Base-by-base conservation (phyloP, 78 protist species). In the Andalucia godoyi region DNA sequence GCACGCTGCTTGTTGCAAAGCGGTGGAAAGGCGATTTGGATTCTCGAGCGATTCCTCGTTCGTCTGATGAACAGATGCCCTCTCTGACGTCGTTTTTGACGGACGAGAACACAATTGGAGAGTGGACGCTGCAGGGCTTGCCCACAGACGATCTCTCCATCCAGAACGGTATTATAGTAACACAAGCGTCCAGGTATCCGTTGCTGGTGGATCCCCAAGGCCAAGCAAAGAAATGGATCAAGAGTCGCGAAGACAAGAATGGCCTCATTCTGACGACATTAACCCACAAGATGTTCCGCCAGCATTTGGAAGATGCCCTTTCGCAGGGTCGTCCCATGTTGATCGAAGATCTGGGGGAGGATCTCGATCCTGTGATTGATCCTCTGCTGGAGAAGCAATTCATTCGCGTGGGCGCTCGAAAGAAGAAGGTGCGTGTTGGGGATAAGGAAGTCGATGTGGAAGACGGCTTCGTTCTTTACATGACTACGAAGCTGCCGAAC, bases 51-150 rank as follows among this genome's bases (percentile, higher is more conserved):
- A n/a, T n/a, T n/a, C n/a, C n/a, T n/a, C n/a, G n/a, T n/a, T n/a
- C n/a, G n/a, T n/a, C n/a, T n/a, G n/a, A n/a, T n/a, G n/a, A n/a
- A n/a, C n/a, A n/a, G n/a, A n/a, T n/a, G n/a, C n/a, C n/a, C n/a
- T n/a, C n/a, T n/a, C n/a, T n/a, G n/a, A n/a, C n/a, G n/a, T n/a
- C n/a, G n/a, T n/a, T n/a, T n/a, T n/a, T n/a, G n/a, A n/a, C n/a
- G n/a, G n/a, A n/a, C n/a, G n/a, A n/a, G n/a, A n/a, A n/a, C n/a
- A n/a, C n/a, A n/a, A 39, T 85, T 21, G 86, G 84, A 47, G 80
- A 78, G 63, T 91, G 96, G 96, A 62, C 40, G 23, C 37, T 72
- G 12, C 84, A 91, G 58, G 89, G 90, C 5, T 77, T 91, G 23
- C 96, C 96, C 32, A 79, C 70, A 23, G 96, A 86, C 70, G 90